Evolutionary conservation across 306 rosid species (phyloP), one percentile per base, ranked within the genome.

Genomic region (Psophocarpus tetragonolobus): DNA sequence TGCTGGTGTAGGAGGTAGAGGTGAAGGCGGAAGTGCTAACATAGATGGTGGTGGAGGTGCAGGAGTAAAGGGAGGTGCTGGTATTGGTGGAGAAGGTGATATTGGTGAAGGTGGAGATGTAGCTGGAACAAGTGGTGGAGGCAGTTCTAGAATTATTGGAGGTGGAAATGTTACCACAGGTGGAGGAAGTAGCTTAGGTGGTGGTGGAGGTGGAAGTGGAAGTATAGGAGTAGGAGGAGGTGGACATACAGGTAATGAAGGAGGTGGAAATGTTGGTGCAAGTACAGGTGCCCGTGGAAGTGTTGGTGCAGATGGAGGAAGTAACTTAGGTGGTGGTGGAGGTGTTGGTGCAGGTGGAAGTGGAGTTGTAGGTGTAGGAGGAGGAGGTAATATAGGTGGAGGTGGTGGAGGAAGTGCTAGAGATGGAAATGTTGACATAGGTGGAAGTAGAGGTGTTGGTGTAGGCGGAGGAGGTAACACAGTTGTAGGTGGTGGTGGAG

Each of bases 341-440:
- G 41, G 63, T 13, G 36, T 0, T 0, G 27, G 58, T 0, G 33
- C 0, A 0, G 51, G 61, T 13, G 15, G 10, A 0, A 48, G 50
- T 0, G 82, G 15, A 0, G 23, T 14, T 54, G 27, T 4, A 6
- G 23, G 35, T 5, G 42, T 3, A 18, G 53, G 72, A 0, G 75
- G 4, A 1, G 68, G 60, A 0, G 74, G 1, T 0, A 35, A 48
- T 0, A 24, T 10, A 1, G 21, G 6, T 36, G 10, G 23, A 0
- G 18, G 1, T 1, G 29, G 24, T 0, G 38, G 6, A 0, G 63
- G 42, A 20, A 36, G 1, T 2, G 30, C 47, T 9, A 24, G 0
- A 0, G 1, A 54, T 12, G 50, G 13, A 4, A 30, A 45, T 0
- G 68, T 0, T 0, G 23, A 44, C 0, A 26, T 3, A 0, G 70